Evolutionary conservation across 2,329 filamentous ascomycete species (phyloP).

Genomic region (Aspergillus uvarum): DNA sequence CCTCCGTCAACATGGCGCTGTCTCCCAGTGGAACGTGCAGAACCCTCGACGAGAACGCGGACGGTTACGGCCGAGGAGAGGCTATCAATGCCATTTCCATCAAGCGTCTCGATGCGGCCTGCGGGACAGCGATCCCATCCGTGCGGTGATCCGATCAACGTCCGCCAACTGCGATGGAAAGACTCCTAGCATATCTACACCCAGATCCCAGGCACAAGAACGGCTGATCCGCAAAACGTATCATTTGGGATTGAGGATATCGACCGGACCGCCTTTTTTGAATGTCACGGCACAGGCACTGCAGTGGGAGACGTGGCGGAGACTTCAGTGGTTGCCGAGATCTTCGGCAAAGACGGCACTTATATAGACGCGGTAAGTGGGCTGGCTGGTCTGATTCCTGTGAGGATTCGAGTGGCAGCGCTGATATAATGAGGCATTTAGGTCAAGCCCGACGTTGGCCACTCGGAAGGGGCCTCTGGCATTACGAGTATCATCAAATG

Average conservation of each 20-base stretch:
- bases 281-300: constrained; percentile 24
- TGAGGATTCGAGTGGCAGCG: too few species aligned
- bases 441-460: constrained; percentile 32
- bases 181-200: constrained; percentile 21
- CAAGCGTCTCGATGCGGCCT: constrained; percentile 30
- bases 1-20: constrained; percentile 36
- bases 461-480: constrained; percentile 28
- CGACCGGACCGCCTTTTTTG: constrained; percentile 14
- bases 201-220: constrained; percentile 17
- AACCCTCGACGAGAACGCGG: constrained; percentile 27
- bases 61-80: constrained; percentile 36
- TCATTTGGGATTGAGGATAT: constrained; percentile 1
- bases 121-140: constrained; percentile 30
- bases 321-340: constrained; percentile 16
- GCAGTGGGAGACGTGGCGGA: constrained; percentile 19
- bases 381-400: too few species aligned
- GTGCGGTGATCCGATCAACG: constrained; percentile 36
- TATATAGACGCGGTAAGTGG: constrained; percentile 20
- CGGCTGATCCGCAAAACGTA: constrained; percentile 11
- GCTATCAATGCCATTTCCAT: constrained; percentile 31
- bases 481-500: constrained; percentile 29
- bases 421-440: not conserved
- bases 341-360: constrained; percentile 15
- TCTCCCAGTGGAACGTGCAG: constrained; percentile 30
- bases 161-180: constrained; percentile 31